phyloP scores from a whole-genome alignment of 768 basidiomycete species.

The Russula olivacea region DNA sequence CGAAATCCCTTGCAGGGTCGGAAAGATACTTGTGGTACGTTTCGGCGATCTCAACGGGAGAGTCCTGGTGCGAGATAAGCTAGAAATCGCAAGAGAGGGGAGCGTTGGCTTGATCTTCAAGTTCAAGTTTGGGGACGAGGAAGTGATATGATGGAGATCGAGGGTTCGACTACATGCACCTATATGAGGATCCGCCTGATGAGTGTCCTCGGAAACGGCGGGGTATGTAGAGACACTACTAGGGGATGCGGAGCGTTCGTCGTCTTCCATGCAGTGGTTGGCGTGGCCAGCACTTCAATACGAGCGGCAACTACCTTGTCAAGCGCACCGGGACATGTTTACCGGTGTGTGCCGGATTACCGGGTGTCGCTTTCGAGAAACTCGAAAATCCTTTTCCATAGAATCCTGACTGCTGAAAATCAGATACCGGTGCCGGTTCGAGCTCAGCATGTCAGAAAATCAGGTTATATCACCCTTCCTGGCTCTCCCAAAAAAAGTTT shows the following conservation, averaged over 20 bases:
- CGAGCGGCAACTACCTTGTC: too few species aligned
- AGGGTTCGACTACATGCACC: constrained; percentile 1
- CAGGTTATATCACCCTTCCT: too few species aligned
- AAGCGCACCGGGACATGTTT: background rate
- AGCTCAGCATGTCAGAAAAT: too few species aligned
- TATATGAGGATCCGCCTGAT: background rate
- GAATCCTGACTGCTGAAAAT: background rate
- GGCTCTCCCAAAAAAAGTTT: too few species aligned
- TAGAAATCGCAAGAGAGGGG: background rate
- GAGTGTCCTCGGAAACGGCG: background rate
- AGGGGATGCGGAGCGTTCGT: background rate
- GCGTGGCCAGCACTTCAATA: background rate
- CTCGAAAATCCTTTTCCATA: too few species aligned
- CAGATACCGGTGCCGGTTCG: background rate
- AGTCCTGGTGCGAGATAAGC: constrained; percentile 25
- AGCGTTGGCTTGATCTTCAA: constrained; percentile 22
- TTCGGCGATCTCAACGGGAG: constrained; percentile 37
- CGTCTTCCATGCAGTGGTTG: constrained; percentile 5
- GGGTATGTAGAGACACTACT: background rate
- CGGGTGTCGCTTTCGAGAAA: too few species aligned
- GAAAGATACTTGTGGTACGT: constrained; percentile 11
- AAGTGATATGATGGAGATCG: constrained; percentile 20
- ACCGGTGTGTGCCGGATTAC: background rate
- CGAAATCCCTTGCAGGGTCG: constrained; percentile 35
- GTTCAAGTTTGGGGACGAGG: constrained; percentile 26